Base-by-base conservation (phyloP, 176 grass and related monocot genomes). In the Avena atlantica region DNA sequence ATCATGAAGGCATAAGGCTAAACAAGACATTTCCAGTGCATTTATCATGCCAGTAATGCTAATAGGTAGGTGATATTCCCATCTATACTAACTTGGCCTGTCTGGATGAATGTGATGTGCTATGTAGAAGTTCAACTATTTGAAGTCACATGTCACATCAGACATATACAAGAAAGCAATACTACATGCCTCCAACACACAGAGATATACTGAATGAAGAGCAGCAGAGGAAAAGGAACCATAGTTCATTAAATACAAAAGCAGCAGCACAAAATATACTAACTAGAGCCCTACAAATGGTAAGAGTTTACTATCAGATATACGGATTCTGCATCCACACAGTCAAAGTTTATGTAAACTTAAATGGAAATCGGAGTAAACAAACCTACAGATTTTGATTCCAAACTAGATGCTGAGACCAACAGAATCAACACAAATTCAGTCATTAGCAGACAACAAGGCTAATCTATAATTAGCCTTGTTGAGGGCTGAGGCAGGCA, bases 11-110 rank as follows among this genome's bases (percentile, higher is more conserved):
- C 78, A 20, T 27, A 27, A 76, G 40, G 20, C 40, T 76, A 89
- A 23, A 73, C 31, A 89, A 76, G 70, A 70, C 50, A 58, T 9
- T 69, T 59, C n/a, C 5, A 19, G 51, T 78, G 12, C 78, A 86
- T 51, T 40, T 17, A 24, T 68, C 48, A 51, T 21, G 21, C 24
- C 23, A 36, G 60, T 27, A 74, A 68, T 23, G n/a, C 48, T 70
- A 48, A 20, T 5, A 13, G 44, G 21, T 21, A 42, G 61, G 48
- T 59, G 55, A 55, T 65, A 64, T 24, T 74, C 3, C 9, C 49
- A 74, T 80, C 1, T 24, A 75, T 51, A 15, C 4, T 11, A 14
- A 65, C 62, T 65, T 65, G 3, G 62, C 12, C 12, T n/a, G 14
- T 34, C n/a, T 73, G 78, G 56, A 13, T 83, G 73, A 79, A 78